Evolutionary conservation across 352 stramenopile species (phyloP).

Genomic region (Pythium chondricola): DNA sequence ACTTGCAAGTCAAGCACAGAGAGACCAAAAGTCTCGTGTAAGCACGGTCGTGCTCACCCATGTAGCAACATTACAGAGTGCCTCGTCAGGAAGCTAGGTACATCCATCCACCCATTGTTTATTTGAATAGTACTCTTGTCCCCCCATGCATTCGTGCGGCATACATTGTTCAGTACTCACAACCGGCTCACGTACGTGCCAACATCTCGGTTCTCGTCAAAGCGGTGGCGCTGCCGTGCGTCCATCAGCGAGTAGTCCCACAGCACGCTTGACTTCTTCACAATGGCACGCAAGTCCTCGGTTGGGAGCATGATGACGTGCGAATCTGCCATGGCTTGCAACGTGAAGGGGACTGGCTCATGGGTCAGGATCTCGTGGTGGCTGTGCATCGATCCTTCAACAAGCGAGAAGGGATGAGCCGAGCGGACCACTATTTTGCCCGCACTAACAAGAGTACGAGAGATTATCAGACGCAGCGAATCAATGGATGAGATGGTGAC

Average conservation of each 20-base stretch:
- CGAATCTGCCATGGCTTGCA: slow-evolving; percentile 40
- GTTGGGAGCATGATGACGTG: slow-evolving; percentile 62
- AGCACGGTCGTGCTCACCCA: slow-evolving; percentile 5
- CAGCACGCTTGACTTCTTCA: slow-evolving; percentile 29
- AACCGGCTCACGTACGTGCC: slow-evolving; percentile 8
- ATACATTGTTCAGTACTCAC: background rate
- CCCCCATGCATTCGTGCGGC: background rate
- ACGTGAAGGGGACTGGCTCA: slow-evolving; percentile 69
- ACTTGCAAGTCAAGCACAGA: slow-evolving; percentile 32
- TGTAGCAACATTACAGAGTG: background rate
- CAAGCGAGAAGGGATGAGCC: slow-evolving; percentile 51
- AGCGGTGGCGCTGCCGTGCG: slow-evolving; percentile 3
- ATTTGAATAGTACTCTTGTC: background rate
- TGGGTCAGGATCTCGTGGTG: slow-evolving; percentile 61
- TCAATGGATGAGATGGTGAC: background rate
- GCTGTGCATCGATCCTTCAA: slow-evolving; percentile 48
- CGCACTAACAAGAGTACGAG: slow-evolving; percentile 16
- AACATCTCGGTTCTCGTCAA: background rate
- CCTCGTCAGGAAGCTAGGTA: background rate
- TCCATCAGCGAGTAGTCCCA: slow-evolving; percentile 13
- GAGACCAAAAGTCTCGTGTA: slow-evolving; percentile 21
- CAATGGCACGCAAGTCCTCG: slow-evolving; percentile 49
- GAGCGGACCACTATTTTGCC: slow-evolving; percentile 60
- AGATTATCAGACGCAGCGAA: background rate
- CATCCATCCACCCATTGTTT: background rate